Conservation (phyloP, 1,284 basidiomycete species). For the Microbotryum intermedium region DNA sequence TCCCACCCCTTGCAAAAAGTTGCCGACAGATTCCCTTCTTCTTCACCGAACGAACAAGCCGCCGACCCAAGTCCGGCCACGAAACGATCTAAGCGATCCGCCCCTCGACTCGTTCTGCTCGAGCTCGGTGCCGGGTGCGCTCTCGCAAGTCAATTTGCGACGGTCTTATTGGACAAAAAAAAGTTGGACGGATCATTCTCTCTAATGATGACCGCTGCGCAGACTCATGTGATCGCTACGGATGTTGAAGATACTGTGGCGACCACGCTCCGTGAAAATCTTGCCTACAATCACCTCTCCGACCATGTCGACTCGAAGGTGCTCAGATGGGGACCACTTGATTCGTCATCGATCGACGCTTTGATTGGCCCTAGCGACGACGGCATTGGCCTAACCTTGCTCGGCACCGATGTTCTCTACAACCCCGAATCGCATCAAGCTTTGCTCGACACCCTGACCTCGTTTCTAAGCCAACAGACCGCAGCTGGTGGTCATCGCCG, state of each 20-base stretch:
- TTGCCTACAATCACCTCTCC: conserved; percentile 7
- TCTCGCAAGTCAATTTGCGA: conserved; percentile 15
- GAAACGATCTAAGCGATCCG: neutral
- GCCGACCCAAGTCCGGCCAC: neutral
- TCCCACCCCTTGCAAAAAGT: neutral
- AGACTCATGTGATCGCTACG: conserved; percentile 15
- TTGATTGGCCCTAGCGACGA: neutral
- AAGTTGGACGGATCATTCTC: too few relatives aligned
- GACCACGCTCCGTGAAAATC: conserved; percentile 22
- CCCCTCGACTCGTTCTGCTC: conserved; percentile 6
- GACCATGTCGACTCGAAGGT: neutral
- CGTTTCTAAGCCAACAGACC: conserved; percentile 4
- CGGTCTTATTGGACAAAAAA: neutral
- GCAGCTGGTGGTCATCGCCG: neutral
- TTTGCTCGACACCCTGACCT: conserved; percentile 27
- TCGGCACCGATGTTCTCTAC: conserved; percentile 33
- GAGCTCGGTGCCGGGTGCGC: conserved; percentile 34
- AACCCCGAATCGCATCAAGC: conserved; percentile 25
- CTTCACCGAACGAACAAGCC: neutral
- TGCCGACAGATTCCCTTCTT: too few relatives aligned
- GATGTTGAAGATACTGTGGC: conserved; percentile 29
- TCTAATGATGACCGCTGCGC: neutral
- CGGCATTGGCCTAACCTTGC: conserved; percentile 6
- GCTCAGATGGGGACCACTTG: conserved; percentile 17
- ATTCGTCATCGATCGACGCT: neutral